Conservation (phyloP, 106 monocot genomes). For the Chionographis japonica region DNA sequence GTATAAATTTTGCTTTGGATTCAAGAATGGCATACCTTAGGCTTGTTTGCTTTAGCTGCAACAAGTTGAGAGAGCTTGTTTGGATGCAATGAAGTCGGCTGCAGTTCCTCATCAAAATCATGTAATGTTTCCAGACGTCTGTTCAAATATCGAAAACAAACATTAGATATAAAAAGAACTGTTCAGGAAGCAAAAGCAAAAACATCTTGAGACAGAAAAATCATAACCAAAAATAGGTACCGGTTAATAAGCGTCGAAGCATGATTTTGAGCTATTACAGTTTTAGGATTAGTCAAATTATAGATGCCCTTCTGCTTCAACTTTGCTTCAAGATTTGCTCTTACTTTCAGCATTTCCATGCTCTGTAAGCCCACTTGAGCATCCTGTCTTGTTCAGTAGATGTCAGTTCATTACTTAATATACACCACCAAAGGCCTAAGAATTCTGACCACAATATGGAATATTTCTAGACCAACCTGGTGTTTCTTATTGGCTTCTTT, state of each 20-base stretch:
- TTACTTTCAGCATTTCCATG: slow-evolving; percentile 81
- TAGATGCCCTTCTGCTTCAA: slow-evolving; percentile 72
- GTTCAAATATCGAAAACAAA: slow-evolving; percentile 9
- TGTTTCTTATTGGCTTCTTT: slow-evolving; percentile 17
- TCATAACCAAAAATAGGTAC: slow-evolving; percentile 18
- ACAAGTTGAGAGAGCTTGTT: slow-evolving; percentile 28
- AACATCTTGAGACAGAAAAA: not conserved
- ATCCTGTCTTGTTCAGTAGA: slow-evolving; percentile 22
- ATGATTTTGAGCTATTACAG: slow-evolving; percentile 14
- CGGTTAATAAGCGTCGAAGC: slow-evolving; percentile 17
- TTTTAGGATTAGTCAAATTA: slow-evolving; percentile 19
- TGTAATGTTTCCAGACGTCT: slow-evolving; percentile 38
- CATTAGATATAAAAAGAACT: slow-evolving; percentile 4
- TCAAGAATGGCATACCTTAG: slow-evolving; percentile 36
- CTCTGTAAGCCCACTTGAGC: slow-evolving; percentile 38
- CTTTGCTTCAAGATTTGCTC: slow-evolving; percentile 82
- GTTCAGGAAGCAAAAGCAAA: not conserved
- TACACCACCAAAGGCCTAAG: no score
- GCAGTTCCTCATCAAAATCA: slow-evolving; percentile 77
- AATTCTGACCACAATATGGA: no score
- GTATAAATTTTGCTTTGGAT: not conserved
- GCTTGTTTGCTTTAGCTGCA: slow-evolving; percentile 33
- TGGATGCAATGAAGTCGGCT: slow-evolving; percentile 8
- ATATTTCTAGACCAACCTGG: slow-evolving; percentile 19
- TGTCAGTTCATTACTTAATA: not conserved